These are phyloP conservation scores for Caloboletus inedulis DNA, from an alignment of 1,284 basidiomycete genomes.

Conservation along the genomic window DNA sequence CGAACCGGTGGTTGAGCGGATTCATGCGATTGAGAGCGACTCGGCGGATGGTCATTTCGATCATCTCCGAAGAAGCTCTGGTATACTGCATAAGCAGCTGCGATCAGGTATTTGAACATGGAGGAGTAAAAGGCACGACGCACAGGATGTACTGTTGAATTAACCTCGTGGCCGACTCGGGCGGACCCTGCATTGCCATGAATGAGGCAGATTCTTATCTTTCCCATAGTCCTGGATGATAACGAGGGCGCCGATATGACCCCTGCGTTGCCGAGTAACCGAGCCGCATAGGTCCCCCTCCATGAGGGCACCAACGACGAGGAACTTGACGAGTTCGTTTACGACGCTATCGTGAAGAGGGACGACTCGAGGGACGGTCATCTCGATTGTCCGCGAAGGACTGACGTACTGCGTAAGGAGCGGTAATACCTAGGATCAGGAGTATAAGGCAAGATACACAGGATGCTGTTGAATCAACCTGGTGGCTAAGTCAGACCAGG, in stretches of 20 bases:
- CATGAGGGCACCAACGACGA: slow-evolving; percentile 35
- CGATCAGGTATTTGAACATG: slow-evolving; percentile 19
- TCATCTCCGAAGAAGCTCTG: slow-evolving; percentile 8
- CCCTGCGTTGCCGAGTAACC: slow-evolving; percentile 34
- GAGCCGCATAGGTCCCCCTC: background rate
- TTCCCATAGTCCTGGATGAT: slow-evolving; percentile 37
- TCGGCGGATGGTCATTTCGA: slow-evolving; percentile 8
- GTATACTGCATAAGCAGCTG: slow-evolving; percentile 11
- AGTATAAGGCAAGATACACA: slow-evolving; percentile 5
- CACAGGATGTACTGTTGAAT: background rate
- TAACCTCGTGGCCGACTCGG: background rate
- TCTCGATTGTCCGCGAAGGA: slow-evolving; percentile 8
- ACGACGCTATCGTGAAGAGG: slow-evolving; percentile 59
- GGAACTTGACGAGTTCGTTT: slow-evolving; percentile 47
- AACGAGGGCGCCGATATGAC: slow-evolving; percentile 53
- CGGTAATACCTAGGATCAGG: slow-evolving; percentile 10
- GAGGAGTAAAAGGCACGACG: background rate
- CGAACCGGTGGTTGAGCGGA: background rate
- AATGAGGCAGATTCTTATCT: too few relatives aligned
- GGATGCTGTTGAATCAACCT: background rate
- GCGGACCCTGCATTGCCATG: background rate
- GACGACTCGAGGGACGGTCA: slow-evolving; percentile 35
- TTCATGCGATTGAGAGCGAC: background rate
- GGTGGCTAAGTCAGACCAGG: background rate
- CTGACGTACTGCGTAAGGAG: background rate